A percentile compares a stretch with the other conserved stretches of the same genome.
phyloP scores from a whole-genome alignment of 257 asterid genomes.

The Salvia splendens region DNA sequence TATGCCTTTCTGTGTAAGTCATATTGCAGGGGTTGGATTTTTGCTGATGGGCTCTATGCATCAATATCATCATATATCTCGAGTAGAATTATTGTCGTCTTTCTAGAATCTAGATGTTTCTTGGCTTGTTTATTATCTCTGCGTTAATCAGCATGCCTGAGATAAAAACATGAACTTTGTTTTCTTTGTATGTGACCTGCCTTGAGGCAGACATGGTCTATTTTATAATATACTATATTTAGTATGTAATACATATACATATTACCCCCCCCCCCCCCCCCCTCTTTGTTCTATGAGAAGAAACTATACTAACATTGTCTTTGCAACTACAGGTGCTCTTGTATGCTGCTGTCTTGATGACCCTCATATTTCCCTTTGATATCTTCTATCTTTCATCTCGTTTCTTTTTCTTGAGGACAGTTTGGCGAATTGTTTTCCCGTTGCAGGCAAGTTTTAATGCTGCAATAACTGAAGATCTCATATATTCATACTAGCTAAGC shows the following conservation, averaged over 20 bases:
- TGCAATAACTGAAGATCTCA: slow-evolving; percentile 16
- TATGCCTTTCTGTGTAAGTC: background rate
- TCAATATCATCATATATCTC: slow-evolving; percentile 4
- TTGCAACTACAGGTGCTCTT: slow-evolving; percentile 75
- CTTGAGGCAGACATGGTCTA: background rate
- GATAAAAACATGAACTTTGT: too few relatives aligned
- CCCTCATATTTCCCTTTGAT: slow-evolving; percentile 91
- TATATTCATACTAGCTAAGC: background rate
- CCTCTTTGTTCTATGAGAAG: slow-evolving; percentile 7
- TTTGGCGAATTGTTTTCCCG: slow-evolving; percentile 86
- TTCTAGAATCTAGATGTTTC: slow-evolving; percentile 8
- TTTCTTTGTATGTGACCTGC: background rate
- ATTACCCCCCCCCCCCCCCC: background rate
- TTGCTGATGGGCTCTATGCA: slow-evolving; percentile 12
- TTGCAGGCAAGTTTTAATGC: slow-evolving; percentile 73
- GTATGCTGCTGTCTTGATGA: slow-evolving; percentile 79
- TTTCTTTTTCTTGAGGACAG: slow-evolving; percentile 81
- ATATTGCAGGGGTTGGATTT: slow-evolving; percentile 1
- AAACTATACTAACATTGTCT: slow-evolving; percentile 30
- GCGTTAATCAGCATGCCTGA: background rate
- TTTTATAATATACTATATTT: background rate
- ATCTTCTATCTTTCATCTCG: slow-evolving; percentile 90
- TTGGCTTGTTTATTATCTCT: slow-evolving; percentile 21
- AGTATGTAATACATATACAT: background rate
- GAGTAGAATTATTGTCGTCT: slow-evolving; percentile 16